These are phyloP conservation scores for Fusarium hainanense DNA, from an alignment of 2,329 filamentous ascomycete genomes.

Conservation along the genomic window DNA sequence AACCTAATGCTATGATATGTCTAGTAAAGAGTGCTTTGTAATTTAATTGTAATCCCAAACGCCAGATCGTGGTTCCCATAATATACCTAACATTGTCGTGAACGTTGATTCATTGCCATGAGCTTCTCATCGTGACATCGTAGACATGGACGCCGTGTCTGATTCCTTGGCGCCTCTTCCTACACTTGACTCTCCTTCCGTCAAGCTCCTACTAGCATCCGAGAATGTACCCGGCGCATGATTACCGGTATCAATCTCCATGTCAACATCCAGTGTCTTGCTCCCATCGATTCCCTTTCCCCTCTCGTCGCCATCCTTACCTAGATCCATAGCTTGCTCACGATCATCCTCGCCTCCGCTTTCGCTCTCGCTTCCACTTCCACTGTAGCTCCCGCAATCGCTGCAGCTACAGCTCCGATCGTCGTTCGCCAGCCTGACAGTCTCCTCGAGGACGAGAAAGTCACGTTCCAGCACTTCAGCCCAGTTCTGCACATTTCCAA, in stretches of 20 bases:
- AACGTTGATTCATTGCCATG: neutral
- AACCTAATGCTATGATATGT: slow-evolving; percentile 2
- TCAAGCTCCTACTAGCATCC: slow-evolving; percentile 53
- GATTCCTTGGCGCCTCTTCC: slow-evolving; percentile 51
- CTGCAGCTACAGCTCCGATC: slow-evolving; percentile 55
- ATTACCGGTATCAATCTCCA: slow-evolving; percentile 40
- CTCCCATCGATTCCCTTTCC: slow-evolving; percentile 21
- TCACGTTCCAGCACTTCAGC: slow-evolving; percentile 81
- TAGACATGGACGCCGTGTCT: slow-evolving; percentile 54
- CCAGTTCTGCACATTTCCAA: slow-evolving; percentile 88
- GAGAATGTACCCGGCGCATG: slow-evolving; percentile 48
- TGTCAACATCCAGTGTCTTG: slow-evolving; percentile 34
- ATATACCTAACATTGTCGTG: slow-evolving; percentile 4
- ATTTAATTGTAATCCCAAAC: neutral
- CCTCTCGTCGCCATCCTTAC: slow-evolving; percentile 14
- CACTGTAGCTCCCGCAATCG: slow-evolving; percentile 51
- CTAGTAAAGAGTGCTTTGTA: slow-evolving; percentile 2
- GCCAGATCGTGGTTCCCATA: slow-evolving; percentile 9
- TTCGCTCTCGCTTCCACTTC: slow-evolving; percentile 40
- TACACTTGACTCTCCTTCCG: slow-evolving; percentile 52
- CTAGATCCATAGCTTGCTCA: slow-evolving; percentile 38
- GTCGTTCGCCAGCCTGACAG: slow-evolving; percentile 64
- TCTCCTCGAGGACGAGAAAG: slow-evolving; percentile 73
- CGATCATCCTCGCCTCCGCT: slow-evolving; percentile 33
- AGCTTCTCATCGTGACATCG: slow-evolving; percentile 40